These are phyloP conservation scores for Friedmanniomyces endolithicus DNA, from an alignment of 495 filamentous ascomycete genomes.

Conservation along the genomic window DNA sequence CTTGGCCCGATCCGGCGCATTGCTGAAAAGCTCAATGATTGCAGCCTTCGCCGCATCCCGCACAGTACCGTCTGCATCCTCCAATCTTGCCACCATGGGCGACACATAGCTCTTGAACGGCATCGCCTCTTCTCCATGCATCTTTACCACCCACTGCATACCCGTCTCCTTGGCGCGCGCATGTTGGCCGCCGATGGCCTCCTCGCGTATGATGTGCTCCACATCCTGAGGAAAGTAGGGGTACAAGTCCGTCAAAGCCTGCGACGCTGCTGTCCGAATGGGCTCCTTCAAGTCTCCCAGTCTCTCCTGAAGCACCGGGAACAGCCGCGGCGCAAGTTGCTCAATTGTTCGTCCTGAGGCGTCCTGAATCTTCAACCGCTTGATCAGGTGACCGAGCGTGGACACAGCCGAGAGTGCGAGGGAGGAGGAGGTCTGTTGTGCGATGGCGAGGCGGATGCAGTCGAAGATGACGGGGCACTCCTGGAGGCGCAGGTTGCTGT, in stretches of 20 bases:
- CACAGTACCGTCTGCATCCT: conserved; percentile 78
- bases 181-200: conserved; percentile 65
- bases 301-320: conserved; percentile 65
- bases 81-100: conserved; percentile 66
- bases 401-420: conserved; percentile 69
- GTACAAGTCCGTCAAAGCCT: conserved; percentile 65
- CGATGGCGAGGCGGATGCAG: conserved; percentile 52
- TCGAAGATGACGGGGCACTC: conserved; percentile 64
- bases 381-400: conserved; percentile 70
- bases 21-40: conserved; percentile 77
- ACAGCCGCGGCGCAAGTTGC: conserved; percentile 47
- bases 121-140: conserved; percentile 62
- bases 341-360: conserved; percentile 53
- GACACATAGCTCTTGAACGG: conserved; percentile 74
- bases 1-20: conserved; percentile 71
- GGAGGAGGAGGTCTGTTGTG: conserved; percentile 50
- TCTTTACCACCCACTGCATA: conserved; percentile 69
- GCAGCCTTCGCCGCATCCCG: conserved; percentile 69
- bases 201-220: conserved; percentile 66
- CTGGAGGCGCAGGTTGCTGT: conserved; percentile 67
- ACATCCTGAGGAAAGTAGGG: conserved; percentile 53
- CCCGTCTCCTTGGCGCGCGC: conserved; percentile 68
- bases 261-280: conserved; percentile 53
- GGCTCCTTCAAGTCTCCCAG: conserved; percentile 83
- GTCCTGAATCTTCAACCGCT: conserved; percentile 71